These are phyloP conservation scores for Celoporthe dispersa DNA, from an alignment of 2,329 filamentous ascomycete species.

Conservation along the genomic window DNA sequence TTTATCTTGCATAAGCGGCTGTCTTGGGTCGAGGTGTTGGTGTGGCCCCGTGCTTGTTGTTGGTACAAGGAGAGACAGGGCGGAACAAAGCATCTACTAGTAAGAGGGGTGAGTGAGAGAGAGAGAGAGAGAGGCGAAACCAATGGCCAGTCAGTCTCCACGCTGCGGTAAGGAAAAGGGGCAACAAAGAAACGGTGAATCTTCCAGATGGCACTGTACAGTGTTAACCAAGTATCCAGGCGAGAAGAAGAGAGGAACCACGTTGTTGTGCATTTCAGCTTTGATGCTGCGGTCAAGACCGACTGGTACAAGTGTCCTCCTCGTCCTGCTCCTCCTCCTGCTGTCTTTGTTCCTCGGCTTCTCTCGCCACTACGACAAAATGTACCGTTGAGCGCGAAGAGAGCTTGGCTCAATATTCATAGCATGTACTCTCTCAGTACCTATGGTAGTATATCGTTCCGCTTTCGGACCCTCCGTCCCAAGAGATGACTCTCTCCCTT, in stretches of 20 bases:
- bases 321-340: not conserved
- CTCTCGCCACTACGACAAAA: not conserved
- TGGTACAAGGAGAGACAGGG: not conserved
- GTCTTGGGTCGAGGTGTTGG: not conserved
- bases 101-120: too few relatives aligned
- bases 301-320: not conserved
- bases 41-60: not conserved
- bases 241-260: not conserved
- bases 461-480: not conserved
- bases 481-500: not conserved
- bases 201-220: not conserved
- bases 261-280: constrained; percentile 13
- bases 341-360: not conserved
- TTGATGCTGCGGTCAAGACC: not conserved
- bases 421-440: not conserved
- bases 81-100: too few relatives aligned
- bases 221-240: not conserved
- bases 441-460: not conserved
- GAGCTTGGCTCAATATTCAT: not conserved
- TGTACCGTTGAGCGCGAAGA: not conserved
- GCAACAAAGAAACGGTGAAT: constrained; percentile 6
- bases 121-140: not conserved
- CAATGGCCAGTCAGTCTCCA: not conserved
- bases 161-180: constrained; percentile 3
- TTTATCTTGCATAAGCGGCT: not conserved